Evolutionary conservation across 371 early-diverging fungal species (phyloP), one percentile per base, ranked within the genome.

Genomic region (Zychaea mexicana): DNA sequence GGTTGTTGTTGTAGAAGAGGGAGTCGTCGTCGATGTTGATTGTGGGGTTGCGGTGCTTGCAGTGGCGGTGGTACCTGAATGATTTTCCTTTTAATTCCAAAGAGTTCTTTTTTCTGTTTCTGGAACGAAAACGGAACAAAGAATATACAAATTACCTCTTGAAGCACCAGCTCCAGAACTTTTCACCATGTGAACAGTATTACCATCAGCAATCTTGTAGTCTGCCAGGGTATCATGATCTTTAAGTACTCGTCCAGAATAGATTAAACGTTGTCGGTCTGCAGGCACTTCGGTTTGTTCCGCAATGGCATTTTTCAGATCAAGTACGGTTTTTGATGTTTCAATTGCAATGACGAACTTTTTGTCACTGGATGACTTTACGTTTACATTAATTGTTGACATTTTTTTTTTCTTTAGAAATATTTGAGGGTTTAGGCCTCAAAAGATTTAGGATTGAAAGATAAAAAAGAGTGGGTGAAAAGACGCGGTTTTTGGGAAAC

Each of bases 191-290:
- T 96, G 96, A 3, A 96, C 84, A 19, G 93, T 94, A 67, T 86
- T 82, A 0, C 87, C 90, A 39, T 91, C 90, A 0, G 82, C 84
- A 36, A 98, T 82, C 72, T 96, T 96, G 82, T 93, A 94, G 22
- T 77, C 79, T 7, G 77, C 72, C 15, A 98, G 71, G 0, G 81
- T 83, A 42, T 96, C 96, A 26, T 74, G 87, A 76, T 98, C 97
- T 83, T 98, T 97, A 54, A 98, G 86, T 19, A 98, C 95, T 57
- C 90, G 84, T 12, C 98, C 98, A 32, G 96, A 90, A 70, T 87
- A 98, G 70, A 98, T 98, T 57, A 98, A 85, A 31, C 96, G 86
- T 77, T 94, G 95, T 63, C 88, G 81, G 28, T 88, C 88, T n/a
- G 86, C 88, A n/a, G 93, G 90, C 12, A 90, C 89, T 58, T 92